Evolutionary conservation across 129 eudicot species (phyloP).

Genomic region (Centrapalus pauciflorus): DNA sequence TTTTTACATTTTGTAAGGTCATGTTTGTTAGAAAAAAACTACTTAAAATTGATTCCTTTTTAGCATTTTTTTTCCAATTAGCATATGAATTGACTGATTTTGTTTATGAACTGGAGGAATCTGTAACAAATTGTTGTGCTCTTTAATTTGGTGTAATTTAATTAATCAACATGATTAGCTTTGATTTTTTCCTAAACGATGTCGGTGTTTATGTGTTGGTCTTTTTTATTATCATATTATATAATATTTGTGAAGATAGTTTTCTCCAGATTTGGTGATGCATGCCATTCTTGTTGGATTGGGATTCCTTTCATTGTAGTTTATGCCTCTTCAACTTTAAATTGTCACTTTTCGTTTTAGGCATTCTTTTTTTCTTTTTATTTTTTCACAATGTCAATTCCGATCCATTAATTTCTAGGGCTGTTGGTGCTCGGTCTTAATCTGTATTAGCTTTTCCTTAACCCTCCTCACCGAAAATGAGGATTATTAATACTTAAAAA

Average conservation of each 20-base stretch:
- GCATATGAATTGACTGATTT: slow-evolving; percentile 11
- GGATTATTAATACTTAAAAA: not conserved
- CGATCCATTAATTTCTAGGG: slow-evolving; percentile 22
- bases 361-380: not conserved
- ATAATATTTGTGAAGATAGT: slow-evolving; percentile 11
- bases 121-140: slow-evolving; percentile 5
- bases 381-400: slow-evolving; percentile 25
- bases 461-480: slow-evolving; percentile 4
- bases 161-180: slow-evolving; percentile 11
- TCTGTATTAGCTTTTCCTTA: slow-evolving; percentile 9
- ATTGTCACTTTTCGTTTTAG: slow-evolving; percentile 23
- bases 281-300: slow-evolving; percentile 24
- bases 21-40: not conserved
- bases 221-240: not conserved
- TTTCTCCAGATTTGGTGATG: slow-evolving; percentile 26
- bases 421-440: slow-evolving; percentile 32
- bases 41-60: slow-evolving; percentile 2
- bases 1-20: slow-evolving; percentile 19
- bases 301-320: slow-evolving; percentile 25
- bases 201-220: slow-evolving; percentile 31
- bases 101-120: slow-evolving; percentile 18
- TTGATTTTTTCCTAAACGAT: slow-evolving; percentile 19
- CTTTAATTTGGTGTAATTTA: slow-evolving; percentile 22
- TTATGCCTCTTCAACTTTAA: slow-evolving; percentile 18
- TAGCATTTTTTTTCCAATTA: not conserved